Evolutionary conservation across 257 asterid genomes (phyloP).

Genomic region (Striga asiatica): DNA sequence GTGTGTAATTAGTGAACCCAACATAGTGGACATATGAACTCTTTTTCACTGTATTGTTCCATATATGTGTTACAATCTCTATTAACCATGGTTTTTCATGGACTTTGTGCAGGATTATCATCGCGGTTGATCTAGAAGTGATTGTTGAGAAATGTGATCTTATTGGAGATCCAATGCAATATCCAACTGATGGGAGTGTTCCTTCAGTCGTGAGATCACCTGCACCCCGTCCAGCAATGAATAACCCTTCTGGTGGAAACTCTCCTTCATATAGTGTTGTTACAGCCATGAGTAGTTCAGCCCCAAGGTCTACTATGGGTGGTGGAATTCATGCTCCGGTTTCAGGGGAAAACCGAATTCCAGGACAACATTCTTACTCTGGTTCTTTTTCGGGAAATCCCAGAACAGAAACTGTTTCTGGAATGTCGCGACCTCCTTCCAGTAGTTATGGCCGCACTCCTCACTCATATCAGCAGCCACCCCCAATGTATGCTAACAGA

Average conservation of each 20-base stretch:
- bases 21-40: background rate
- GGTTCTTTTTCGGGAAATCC: constrained; percentile 32
- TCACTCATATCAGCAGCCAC: constrained; percentile 53
- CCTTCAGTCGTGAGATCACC: constrained; percentile 30
- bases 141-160: constrained; percentile 45
- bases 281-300: constrained; percentile 21
- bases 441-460: constrained; percentile 55
- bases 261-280: constrained; percentile 20
- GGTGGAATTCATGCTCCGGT: constrained; percentile 29
- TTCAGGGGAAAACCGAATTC: constrained; percentile 24
- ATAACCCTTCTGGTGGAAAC: constrained; percentile 26
- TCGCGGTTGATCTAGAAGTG: constrained; percentile 58
- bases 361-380: constrained; percentile 31
- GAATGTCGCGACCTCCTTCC: constrained; percentile 32
- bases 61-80: background rate
- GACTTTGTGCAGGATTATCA: constrained; percentile 60
- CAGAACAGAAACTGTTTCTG: constrained; percentile 36
- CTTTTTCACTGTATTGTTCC: background rate
- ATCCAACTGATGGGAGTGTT: constrained; percentile 27
- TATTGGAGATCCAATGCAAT: constrained; percentile 59
- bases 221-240: constrained; percentile 28
- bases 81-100: constrained; percentile 5
- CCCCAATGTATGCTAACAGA: constrained; percentile 55
- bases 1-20: background rate
- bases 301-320: constrained; percentile 15